Evolutionary conservation across 2,329 filamentous ascomycete genomes (phyloP), one percentile per base, ranked within the genome.

Genomic region (Calcarisporium arbuscula): DNA sequence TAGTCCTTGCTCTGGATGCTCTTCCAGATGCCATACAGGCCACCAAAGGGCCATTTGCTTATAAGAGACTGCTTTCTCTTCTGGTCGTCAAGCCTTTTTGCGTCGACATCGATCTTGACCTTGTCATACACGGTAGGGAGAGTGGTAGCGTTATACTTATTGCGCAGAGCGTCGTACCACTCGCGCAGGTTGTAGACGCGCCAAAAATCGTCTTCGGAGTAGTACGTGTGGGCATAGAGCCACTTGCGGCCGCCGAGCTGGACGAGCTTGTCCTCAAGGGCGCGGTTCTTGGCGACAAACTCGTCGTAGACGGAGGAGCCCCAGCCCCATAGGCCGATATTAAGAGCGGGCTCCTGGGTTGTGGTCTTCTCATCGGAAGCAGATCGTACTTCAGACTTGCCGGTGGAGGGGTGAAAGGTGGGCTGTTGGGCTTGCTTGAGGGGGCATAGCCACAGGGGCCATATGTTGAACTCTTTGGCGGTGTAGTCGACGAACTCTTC

Each of bases 161-260:
- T 41, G 12, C 82, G 64, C 45, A 87, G 61, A 2, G 51, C 62
- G 20, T 83, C 71, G 53, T 87, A 86, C 69, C 70, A 76, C 15
- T 53, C 48, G 28, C 63, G 58, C 36, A 66, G 67, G 53, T 66
- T 67, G 53, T 85, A 85, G 33, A 78, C 64, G 21, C 61, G 49
- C 79, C 80, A 85, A 58, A 85, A 87, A 51, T 84, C 76, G 1
- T 70, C 62, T 51, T 83, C 73, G n/a, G 73, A 70, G 56, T 92
- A 92, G 62, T 88, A 94, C 0, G 85, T 82, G 50, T 90, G 83
- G 4, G 86, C 85, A 57, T 94, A 94, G 10, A 94, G 65, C 82
- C 85, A 92, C 64, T 94, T 94, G 65, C 83, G 76, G 3, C 86
- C 87, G 30, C 80, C 79, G 1, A 92, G 70, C 44, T 77, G 68